Evolutionary conservation across 495 filamentous ascomycete genomes (phyloP), one percentile per base, ranked within the genome.

Genomic region (Poronia punctata): DNA sequence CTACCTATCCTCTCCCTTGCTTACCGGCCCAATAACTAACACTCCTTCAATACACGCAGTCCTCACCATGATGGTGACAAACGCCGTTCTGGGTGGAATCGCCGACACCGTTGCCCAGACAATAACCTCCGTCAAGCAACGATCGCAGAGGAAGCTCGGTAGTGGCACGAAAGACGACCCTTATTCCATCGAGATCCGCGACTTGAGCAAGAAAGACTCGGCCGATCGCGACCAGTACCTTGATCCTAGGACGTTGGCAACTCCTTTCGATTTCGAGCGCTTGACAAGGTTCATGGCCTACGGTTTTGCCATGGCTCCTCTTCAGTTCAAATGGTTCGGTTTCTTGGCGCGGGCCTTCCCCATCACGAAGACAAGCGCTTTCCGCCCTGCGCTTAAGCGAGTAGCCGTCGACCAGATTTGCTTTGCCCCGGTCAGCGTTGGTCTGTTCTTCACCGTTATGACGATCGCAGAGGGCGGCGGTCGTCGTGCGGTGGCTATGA

Each of bases 61-160:
- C 25, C 72, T 98, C 46, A 98, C 92, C 28, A 98, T 90, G 61
- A 98, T 97, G 92, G 84, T 96, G 46, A 90, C 87, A 50, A 98
- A 98, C 64, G 83, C 92, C 41, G 82, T 98, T 22, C 78, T 98
- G 18, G 87, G 85, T 62, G 90, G 88, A 46, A 80, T 94, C 37
- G 88, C 92, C 57, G 92, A 99, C 67, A 97, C 90, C 11, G 85
- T 94, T 42, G 92, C 92, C 38, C 92, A 99, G 58, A 78, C 84
- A 38, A 83, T 99, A 51, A 96, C 92, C 17, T 76, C 87, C 25
- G 78, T 95, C 55, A 79, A 79, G 32, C 60, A 82, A 53, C 78
- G 80, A 33, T 74, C 80, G 8, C 51, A 78, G 17, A 74, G 83
- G 43, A 83, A 79, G 49, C 60, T 66, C 12, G 66, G 69, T 22